Conservation (phyloP, 306 rosid species). For the Prunus dulcis region DNA sequence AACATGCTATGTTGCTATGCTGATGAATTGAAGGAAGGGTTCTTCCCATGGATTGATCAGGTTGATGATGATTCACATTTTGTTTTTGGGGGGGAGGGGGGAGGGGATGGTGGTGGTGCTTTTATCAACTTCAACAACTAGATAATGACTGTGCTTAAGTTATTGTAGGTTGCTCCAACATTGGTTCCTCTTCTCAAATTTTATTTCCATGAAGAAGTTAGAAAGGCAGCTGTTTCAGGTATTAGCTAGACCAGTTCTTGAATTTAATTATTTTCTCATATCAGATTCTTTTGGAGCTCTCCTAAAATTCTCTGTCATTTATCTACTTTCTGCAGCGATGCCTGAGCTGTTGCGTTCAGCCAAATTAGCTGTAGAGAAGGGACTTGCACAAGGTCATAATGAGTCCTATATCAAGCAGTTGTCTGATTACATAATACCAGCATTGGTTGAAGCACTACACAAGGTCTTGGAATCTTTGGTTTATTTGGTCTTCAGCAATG, state of each 20-base stretch:
- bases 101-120: not conserved
- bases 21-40: slow-evolving; percentile 94
- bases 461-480: slow-evolving; percentile 41
- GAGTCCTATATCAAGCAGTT: slow-evolving; percentile 73
- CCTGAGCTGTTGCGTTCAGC: slow-evolving; percentile 93
- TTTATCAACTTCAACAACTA: not conserved
- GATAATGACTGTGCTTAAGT: not conserved
- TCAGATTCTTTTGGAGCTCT: not conserved
- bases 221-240: slow-evolving; percentile 99
- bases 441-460: slow-evolving; percentile 90
- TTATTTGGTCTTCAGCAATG: not conserved
- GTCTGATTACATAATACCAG: slow-evolving; percentile 79
- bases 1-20: slow-evolving; percentile 99
- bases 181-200: slow-evolving; percentile 92
- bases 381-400: slow-evolving; percentile 83
- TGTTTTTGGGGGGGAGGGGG: not conserved
- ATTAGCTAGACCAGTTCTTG: not conserved
- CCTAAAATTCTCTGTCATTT: not conserved
- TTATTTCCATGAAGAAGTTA: slow-evolving; percentile 95
- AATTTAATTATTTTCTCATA: not conserved
- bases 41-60: slow-evolving; percentile 99
- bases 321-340: slow-evolving; percentile 58
- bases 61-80: slow-evolving; percentile 28
- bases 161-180: slow-evolving; percentile 81
- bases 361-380: slow-evolving; percentile 89